Evolutionary conservation across 108 stramenopile genomes (phyloP), one percentile per base, ranked within the genome.

Genomic region (Seminavis robusta): DNA sequence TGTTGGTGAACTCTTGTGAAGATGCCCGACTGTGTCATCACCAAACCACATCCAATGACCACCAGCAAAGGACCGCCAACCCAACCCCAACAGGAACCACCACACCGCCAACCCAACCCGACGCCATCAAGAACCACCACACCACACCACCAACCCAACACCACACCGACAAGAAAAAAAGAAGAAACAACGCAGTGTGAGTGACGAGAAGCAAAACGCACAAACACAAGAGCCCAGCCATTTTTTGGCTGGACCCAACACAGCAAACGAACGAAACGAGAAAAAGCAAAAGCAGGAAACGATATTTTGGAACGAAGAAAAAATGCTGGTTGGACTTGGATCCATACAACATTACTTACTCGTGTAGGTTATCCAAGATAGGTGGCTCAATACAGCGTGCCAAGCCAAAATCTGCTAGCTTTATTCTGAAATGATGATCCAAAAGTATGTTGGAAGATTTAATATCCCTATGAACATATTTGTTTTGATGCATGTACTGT

Each of bases 381-480:
- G 79, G 73, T 41, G 79, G 79, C 37, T 80, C 79, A 51, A 82
- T 69, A 49, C 63, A 64, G 21, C 83, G 68, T 34, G 91, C 91
- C 24, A 94, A 64, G 10, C 94, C 95, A 76, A 94, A 95, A 67
- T 95, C 92, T 27, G 92, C 93, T 32, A 97, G 69, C 59, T 96
- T 96, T 34, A 94, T 55, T 45, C 80, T 68, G 67, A 73, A 86
- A 27, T 73, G 53, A 21, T 69, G 70, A 41, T 90, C 91, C 39
- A 96, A 81, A 47, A 97, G 75, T 47, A 97, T 77, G 79, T 97
- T 97, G 29, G 88, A 83, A 31, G 77, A 76, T 82, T 97, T 92
- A 24, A 90, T 80, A 52, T 95, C 89, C 20, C 77, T 67, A 59
- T 79, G 80, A 38, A 92, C 77, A 56, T 86, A 87, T 41, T 81